Conservation (phyloP, 75 land plant species). For the Cupressus sempervirens region DNA sequence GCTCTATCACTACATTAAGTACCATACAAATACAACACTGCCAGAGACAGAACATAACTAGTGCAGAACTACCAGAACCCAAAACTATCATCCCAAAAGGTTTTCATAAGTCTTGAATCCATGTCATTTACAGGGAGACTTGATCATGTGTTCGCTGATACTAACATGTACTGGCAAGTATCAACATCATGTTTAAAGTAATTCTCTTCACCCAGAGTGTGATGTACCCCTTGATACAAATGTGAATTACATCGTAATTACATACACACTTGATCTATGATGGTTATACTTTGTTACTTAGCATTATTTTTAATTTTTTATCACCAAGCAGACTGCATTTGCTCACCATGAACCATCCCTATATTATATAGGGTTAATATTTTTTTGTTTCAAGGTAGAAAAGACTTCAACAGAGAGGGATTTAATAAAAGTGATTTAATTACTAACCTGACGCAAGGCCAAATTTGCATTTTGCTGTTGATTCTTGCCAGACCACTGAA, state of each 20-base stretch:
- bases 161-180: neutral
- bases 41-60: neutral
- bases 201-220: neutral
- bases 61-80: neutral
- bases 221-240: neutral
- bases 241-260: neutral
- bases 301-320: constrained; percentile 9
- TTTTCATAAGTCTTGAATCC: neutral
- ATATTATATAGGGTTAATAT: neutral
- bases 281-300: neutral
- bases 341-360: neutral
- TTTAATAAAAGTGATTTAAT: neutral
- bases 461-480: constrained; percentile 95
- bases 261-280: neutral
- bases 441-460: constrained; percentile 79
- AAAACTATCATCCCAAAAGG: neutral
- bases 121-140: neutral
- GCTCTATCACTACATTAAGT: neutral
- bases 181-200: neutral
- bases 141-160: neutral
- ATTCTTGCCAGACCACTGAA: constrained; percentile 98
- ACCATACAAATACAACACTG: neutral
- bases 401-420: neutral
- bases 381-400: neutral
- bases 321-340: neutral